Conservation (phyloP, 305 asterid species). For the Caryopteris hybrid region DNA sequence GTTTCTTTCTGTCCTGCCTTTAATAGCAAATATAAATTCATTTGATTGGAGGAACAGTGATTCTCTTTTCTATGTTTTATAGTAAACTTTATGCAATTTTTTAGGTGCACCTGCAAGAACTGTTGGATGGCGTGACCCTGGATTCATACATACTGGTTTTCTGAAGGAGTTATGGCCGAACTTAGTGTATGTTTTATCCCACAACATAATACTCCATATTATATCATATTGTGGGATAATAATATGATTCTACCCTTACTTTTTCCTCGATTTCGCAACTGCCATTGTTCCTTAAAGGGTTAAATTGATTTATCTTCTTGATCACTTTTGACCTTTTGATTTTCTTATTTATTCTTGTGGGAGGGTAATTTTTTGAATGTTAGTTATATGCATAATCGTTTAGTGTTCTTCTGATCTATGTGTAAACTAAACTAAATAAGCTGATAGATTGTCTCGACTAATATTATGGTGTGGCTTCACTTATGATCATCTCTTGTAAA, state of each 20-base stretch:
- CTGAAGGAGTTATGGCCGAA: conserved; percentile 85
- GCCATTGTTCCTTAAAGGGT: neutral
- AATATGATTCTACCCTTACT: neutral
- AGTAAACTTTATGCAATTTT: neutral
- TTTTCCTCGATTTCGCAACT: neutral
- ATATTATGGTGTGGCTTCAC: neutral
- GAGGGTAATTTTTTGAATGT: neutral
- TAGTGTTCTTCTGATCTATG: neutral
- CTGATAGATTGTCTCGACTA: neutral
- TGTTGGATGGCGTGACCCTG: conserved; percentile 98
- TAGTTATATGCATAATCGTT: neutral
- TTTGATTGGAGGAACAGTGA: neutral
- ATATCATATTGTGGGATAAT: too few relatives aligned
- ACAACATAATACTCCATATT: neutral
- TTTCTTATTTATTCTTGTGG: neutral
- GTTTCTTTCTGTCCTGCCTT: neutral
- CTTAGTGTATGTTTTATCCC: conserved; percentile 31
- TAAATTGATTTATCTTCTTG: neutral
- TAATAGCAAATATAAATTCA: neutral
- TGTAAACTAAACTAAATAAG: neutral
- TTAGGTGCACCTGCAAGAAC: conserved; percentile 92
- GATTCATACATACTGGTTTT: conserved; percentile 77
- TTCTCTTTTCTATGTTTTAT: neutral
- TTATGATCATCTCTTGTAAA: neutral
- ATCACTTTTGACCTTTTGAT: neutral